Base-by-base conservation (phyloP, 768 basidiomycete genomes). In the Rhodotorula toruloides region DNA sequence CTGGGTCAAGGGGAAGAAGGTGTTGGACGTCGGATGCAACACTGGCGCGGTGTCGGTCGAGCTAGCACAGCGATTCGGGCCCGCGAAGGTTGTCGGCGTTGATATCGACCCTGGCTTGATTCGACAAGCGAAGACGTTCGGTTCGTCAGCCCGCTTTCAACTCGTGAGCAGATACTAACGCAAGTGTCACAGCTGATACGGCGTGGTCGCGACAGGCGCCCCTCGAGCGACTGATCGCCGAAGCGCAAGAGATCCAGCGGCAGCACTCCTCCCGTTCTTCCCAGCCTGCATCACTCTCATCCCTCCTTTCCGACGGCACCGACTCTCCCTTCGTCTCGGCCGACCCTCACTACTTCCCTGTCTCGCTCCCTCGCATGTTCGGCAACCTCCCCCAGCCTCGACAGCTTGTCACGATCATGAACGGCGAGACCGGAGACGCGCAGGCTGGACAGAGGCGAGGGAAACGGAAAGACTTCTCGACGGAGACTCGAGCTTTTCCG, bases 1-100 rank as follows among this genome's bases (percentile, higher is more conserved):
- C 2, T 78, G 87, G 40, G 85, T 91, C 71, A 34, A 64, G 6
- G 82, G 77, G 21, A 83, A 83, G 63, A 79, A 80, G 53, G 86
- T 92, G 5, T 81, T 94, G 17, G 91, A 94, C 77, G 78, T 93
- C 0, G 91, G 91, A 1, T 90, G 89, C 75, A 94, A 93, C 76
- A 86, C 89, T 74, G 91, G 91, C 13, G 84, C 83, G 82, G 85
- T 93, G 42, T 87, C 88, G 2, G 87, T 87, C 74, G 89, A 92
- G 76, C 84, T 92, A n/a, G 90, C 90, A 87, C 68, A 54, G 47
- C 76, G 77, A 1, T 81, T 81, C 76, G 83, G 82, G 3, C 86
- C 89, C 10, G 75, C 73, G n/a, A 82, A 81, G 65, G 87, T 91
- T 14, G 79, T 87, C 21, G 91, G 90, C 1, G 89, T 94, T 1